Evolutionary conservation across 129 eudicot genomes (phyloP), one percentile per base, ranked within the genome.

Genomic region (Dittrichia graveolens): DNA sequence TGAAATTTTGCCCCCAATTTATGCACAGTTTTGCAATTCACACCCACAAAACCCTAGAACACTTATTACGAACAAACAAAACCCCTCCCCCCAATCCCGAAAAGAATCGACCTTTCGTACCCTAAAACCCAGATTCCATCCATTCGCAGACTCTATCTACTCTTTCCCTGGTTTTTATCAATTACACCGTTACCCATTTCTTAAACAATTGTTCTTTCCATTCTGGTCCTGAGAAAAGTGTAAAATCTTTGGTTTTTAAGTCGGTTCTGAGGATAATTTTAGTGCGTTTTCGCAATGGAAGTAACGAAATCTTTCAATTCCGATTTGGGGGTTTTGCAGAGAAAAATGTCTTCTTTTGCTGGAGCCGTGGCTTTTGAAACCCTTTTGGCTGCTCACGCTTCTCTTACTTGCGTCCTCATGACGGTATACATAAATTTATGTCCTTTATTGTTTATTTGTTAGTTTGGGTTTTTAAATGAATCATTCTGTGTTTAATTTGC

Each of bases 321-420:
- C 42, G 79, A 85, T 31, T 57, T 69, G 71, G 78, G 53, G 46
- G 64, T 73, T 82, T 18, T 76, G 56, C 69, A 63, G 77, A 82
- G 45, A 58, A 76, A 46, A 18, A 53, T 74, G 74, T 60, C 61
- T 59, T 77, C 88, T 43, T 15, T 80, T 58, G 67, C 81, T 77
- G 81, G 81, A 73, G 65, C 78, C 55, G 74, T 80, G 67, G 72
- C 78, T 63, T 53, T 61, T 43, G 80, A 84, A 35, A 43, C 86
- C 77, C 71, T 88, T 80, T 78, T 91, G 69, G 79, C 84, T 79
- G 93, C 94, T 86, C 87, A 85, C 43, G 80, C 77, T 76, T 81
- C 93, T 78, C 37, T 88, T 52, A 77, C 88, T 83, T 81, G 75
- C 79, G 76, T 89, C 31, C 39, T 88, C 52, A 49, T 79, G 73